Conservation (phyloP, 2,329 filamentous ascomycete species). For the Cytospora piceae region DNA sequence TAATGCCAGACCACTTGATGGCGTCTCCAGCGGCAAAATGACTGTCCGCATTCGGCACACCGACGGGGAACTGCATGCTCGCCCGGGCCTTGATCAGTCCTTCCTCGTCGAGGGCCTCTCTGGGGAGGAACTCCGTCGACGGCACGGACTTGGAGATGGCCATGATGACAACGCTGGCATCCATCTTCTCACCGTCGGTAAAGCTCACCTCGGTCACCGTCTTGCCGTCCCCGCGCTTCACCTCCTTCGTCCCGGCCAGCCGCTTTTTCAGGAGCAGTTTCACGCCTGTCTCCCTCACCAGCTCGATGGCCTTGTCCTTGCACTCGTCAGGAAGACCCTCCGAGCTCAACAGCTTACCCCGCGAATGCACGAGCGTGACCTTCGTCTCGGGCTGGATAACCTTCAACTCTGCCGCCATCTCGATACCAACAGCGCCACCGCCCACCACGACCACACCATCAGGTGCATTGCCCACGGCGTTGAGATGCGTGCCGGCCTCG, state of each 20-base stretch:
- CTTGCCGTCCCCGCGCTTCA: constrained; percentile 46
- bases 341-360: constrained; percentile 69
- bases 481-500: constrained; percentile 65
- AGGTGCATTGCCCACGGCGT: constrained; percentile 53
- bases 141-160: constrained; percentile 68
- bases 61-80: constrained; percentile 57
- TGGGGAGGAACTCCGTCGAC: constrained; percentile 65
- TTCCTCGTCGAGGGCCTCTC: constrained; percentile 60
- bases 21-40: constrained; percentile 76
- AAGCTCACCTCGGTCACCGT: constrained; percentile 56
- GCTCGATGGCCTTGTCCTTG: constrained; percentile 62
- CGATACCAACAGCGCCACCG: constrained; percentile 74
- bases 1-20: constrained; percentile 75
- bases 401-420: constrained; percentile 82
- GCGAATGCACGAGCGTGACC: constrained; percentile 77
- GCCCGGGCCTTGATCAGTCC: constrained; percentile 67
- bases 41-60: constrained; percentile 57
- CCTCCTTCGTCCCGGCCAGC: constrained; percentile 52
- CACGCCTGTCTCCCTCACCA: constrained; percentile 66
- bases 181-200: constrained; percentile 61
- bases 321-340: constrained; percentile 73
- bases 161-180: constrained; percentile 68
- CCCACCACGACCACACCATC: constrained; percentile 77
- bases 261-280: constrained; percentile 66
- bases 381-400: constrained; percentile 63